These are phyloP conservation scores for Ophiostoma novo-ulmi DNA, from an alignment of 2,329 filamentous ascomycete genomes.

Conservation along the genomic window DNA sequence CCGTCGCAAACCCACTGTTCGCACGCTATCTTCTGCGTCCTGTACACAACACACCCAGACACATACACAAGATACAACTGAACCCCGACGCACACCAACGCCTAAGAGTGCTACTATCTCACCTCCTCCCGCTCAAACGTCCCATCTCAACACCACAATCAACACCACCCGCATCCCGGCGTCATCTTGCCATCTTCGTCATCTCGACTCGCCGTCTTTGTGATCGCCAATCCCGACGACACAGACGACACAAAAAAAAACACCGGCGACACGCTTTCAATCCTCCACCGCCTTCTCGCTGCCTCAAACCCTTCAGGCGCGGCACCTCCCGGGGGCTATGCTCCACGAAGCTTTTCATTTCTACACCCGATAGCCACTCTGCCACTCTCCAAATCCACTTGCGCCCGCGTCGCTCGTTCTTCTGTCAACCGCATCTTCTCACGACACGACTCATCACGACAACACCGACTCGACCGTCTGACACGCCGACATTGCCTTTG, in stretches of 20 bases:
- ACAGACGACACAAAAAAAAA: neutral
- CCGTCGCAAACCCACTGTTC: neutral
- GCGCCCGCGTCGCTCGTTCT: constrained; percentile 16
- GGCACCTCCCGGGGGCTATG: neutral
- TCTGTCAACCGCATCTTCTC: neutral
- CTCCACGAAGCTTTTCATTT: constrained; percentile 11
- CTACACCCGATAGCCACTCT: constrained; percentile 18
- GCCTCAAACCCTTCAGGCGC: constrained; percentile 3
- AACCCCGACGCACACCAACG: neutral
- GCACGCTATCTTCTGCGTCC: neutral
- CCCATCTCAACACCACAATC: neutral
- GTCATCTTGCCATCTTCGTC: constrained; percentile 13
- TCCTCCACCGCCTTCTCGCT: neutral
- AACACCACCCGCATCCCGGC: constrained; percentile 16
- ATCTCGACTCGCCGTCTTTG: neutral
- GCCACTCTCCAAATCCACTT: constrained; percentile 14
- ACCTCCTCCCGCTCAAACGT: neutral
- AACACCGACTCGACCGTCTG: neutral
- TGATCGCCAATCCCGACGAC: neutral
- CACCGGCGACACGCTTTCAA: neutral
- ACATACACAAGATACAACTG: constrained; percentile 5
- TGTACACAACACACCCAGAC: neutral
- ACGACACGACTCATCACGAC: constrained; percentile 11
- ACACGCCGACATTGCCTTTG: neutral
- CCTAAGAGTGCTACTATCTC: neutral